Percentiles rank a stretch among this genome's conserved stretches.
Conservation (phyloP, 2,329 filamentous ascomycete genomes). For the Sporothrix brasiliensis region DNA sequence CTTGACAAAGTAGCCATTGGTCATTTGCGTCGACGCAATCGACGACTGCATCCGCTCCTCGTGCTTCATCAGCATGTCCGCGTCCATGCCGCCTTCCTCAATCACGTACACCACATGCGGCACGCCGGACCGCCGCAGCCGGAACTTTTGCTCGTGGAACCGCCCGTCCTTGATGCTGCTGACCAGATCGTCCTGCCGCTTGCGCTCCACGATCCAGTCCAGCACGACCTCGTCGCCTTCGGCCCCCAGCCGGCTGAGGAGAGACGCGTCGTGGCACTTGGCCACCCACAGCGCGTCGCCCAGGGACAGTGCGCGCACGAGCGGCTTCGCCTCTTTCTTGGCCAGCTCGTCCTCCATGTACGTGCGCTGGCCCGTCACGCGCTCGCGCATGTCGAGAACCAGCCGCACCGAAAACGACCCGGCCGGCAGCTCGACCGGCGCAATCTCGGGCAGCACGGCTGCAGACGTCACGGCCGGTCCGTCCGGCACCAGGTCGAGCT, state of each 20-base stretch:
- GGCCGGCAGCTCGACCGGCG: conserved; percentile 63
- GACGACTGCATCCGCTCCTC: conserved; percentile 71
- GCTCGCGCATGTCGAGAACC: conserved; percentile 71
- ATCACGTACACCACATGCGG: conserved; percentile 77
- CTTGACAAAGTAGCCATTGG: conserved; percentile 79
- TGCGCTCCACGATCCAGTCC: conserved; percentile 80
- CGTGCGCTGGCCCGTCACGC: conserved; percentile 71
- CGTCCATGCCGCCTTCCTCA: conserved; percentile 68
- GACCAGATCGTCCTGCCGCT: conserved; percentile 78
- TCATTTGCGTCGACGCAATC: conserved; percentile 75
- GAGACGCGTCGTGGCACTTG: conserved; percentile 63
- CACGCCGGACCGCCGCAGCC: conserved; percentile 71
- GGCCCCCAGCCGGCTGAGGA: conserved; percentile 57
- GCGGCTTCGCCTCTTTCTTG: conserved; percentile 65
- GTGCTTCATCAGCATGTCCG: conserved; percentile 57
- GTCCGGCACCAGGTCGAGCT: conserved; percentile 29
- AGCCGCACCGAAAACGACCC: conserved; percentile 72
- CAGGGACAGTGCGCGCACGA: conserved; percentile 69
- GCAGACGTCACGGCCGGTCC: conserved; percentile 35
- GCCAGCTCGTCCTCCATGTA: conserved; percentile 74
- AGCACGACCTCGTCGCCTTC: conserved; percentile 72
- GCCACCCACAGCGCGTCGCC: conserved; percentile 82
- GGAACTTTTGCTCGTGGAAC: conserved; percentile 84
- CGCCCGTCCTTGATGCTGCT: conserved; percentile 79
- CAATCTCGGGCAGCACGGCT: conserved; percentile 51